A percentile compares a stretch with the other conserved stretches of the same genome.
Conservation (phyloP, 1,139 yeast genomes). For the Ashbya aceris region DNA sequence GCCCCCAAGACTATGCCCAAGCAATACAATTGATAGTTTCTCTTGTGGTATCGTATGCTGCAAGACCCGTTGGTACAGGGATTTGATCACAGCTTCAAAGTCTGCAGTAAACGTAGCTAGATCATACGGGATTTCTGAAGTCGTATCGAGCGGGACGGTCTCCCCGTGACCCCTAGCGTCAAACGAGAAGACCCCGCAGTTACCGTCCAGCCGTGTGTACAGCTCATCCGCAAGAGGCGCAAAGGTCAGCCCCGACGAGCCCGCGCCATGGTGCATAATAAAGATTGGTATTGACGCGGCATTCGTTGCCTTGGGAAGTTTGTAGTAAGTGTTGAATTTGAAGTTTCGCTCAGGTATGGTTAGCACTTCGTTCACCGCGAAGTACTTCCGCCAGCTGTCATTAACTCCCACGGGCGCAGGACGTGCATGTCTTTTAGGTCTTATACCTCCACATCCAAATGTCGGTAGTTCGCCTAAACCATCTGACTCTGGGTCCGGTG, state of each 20-base stretch:
- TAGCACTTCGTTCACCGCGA: slow-evolving; percentile 29
- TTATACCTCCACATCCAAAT: background rate
- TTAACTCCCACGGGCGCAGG: no score
- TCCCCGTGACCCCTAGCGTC: slow-evolving; percentile 84
- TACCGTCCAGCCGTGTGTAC: slow-evolving; percentile 21
- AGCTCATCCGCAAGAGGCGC: slow-evolving; percentile 41
- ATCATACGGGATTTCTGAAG: slow-evolving; percentile 35
- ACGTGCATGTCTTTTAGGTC: no score
- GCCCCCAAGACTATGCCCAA: slow-evolving; percentile 95
- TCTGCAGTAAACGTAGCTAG: slow-evolving; percentile 50
- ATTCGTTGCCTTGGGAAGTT: slow-evolving; percentile 37
- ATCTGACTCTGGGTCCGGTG: slow-evolving; percentile 6
- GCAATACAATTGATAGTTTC: slow-evolving; percentile 37
- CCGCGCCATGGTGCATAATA: slow-evolving; percentile 90
- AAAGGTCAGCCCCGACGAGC: slow-evolving; percentile 77
- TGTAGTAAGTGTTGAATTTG: slow-evolving; percentile 50
- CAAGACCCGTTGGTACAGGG: slow-evolving; percentile 29
- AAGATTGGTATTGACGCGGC: slow-evolving; percentile 41
- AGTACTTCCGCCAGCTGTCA: slow-evolving; percentile 35
- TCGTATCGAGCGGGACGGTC: slow-evolving; percentile 29
- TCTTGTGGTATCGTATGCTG: slow-evolving; percentile 19
- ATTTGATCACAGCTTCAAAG: slow-evolving; percentile 38
- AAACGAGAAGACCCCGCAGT: slow-evolving; percentile 51
- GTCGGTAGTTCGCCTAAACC: slow-evolving; percentile 13
- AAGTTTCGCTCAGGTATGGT: slow-evolving; percentile 22